These are phyloP conservation scores for Boletus hoseneyae DNA, from an alignment of 1,284 basidiomycete genomes.

Conservation along the genomic window DNA sequence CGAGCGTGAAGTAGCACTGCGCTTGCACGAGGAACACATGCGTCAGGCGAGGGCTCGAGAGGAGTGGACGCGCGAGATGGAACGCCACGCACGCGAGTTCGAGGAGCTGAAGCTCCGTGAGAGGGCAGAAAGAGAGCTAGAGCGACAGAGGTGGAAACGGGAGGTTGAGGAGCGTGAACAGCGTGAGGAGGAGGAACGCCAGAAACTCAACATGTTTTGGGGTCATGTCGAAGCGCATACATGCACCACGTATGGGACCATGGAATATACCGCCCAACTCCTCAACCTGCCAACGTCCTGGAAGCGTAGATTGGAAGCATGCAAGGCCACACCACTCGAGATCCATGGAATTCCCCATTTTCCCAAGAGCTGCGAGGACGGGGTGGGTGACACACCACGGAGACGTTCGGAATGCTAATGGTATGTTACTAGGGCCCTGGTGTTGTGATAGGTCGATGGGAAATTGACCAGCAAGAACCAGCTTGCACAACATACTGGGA, in stretches of 20 bases:
- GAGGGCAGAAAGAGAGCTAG: neutral
- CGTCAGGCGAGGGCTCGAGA: slow-evolving; percentile 11
- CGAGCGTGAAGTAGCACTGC: slow-evolving; percentile 13
- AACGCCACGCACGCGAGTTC: neutral
- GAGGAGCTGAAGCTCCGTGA: slow-evolving; percentile 7
- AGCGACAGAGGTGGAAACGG: slow-evolving; percentile 7
- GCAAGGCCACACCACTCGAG: slow-evolving; percentile 18
- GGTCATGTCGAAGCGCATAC: slow-evolving; percentile 14
- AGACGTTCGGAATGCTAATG: slow-evolving; percentile 1
- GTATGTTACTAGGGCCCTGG: slow-evolving; percentile 17
- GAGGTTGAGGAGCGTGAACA: slow-evolving; percentile 10
- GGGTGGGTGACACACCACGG: slow-evolving; percentile 1
- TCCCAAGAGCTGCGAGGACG: slow-evolving; percentile 25
- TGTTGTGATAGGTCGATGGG: slow-evolving; percentile 22
- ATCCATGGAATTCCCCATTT: slow-evolving; percentile 23
- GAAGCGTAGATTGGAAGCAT: slow-evolving; percentile 20
- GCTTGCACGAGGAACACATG: slow-evolving; percentile 9
- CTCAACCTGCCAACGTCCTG: slow-evolving; percentile 21
- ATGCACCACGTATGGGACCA: slow-evolving; percentile 25
- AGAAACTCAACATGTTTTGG: slow-evolving; percentile 22
- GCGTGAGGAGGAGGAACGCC: slow-evolving; percentile 26
- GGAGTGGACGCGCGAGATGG: slow-evolving; percentile 9
- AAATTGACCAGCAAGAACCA: slow-evolving; percentile 19
- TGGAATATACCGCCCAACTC: slow-evolving; percentile 24
- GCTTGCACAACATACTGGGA: slow-evolving; percentile 25